Evolutionary conservation across 352 stramenopile genomes (phyloP).

Genomic region (Pythium phragmitis): DNA sequence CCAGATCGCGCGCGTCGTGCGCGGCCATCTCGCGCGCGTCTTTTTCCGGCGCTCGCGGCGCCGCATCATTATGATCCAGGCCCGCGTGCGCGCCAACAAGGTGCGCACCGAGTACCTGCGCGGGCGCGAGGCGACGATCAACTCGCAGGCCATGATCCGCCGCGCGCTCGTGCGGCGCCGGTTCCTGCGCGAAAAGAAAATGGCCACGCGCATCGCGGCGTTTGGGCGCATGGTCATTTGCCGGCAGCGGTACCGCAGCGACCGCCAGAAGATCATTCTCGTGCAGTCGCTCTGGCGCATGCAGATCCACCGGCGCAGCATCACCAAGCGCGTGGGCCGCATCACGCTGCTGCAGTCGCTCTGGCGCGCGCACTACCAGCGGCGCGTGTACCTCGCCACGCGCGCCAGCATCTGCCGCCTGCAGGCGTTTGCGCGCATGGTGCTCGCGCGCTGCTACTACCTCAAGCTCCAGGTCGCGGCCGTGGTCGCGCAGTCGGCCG

Average conservation of each 20-base stretch:
- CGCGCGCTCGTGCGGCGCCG: conserved; percentile 72
- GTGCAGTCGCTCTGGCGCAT: conserved; percentile 83
- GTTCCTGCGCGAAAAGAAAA: conserved; percentile 84
- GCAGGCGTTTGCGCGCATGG: conserved; percentile 69
- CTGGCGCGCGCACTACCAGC: conserved; percentile 69
- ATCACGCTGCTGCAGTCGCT: conserved; percentile 78
- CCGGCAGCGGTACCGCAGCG: conserved; percentile 56
- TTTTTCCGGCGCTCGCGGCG: conserved; percentile 49
- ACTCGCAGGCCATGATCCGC: conserved; percentile 88
- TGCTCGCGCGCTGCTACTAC: conserved; percentile 51
- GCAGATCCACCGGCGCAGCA: conserved; percentile 58
- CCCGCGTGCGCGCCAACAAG: conserved; percentile 80
- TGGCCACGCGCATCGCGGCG: conserved; percentile 82
- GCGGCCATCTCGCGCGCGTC: conserved; percentile 65
- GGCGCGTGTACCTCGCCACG: conserved; percentile 52
- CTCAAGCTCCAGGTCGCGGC: conserved; percentile 49
- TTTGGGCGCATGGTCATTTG: conserved; percentile 84
- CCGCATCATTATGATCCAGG: conserved; percentile 87
- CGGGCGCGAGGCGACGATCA: conserved; percentile 83
- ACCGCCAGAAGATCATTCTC: conserved; percentile 68
- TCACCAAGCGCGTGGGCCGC: conserved; percentile 43
- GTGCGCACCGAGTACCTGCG: conserved; percentile 87
- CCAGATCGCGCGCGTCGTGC: conserved; percentile 71
- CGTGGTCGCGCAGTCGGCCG: conserved; percentile 63
- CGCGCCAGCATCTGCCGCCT: conserved; percentile 62